Percentiles rank a stretch among this genome's conserved stretches.
phyloP scores from a whole-genome alignment of 306 rosid genomes.

The Datisca glomerata region DNA sequence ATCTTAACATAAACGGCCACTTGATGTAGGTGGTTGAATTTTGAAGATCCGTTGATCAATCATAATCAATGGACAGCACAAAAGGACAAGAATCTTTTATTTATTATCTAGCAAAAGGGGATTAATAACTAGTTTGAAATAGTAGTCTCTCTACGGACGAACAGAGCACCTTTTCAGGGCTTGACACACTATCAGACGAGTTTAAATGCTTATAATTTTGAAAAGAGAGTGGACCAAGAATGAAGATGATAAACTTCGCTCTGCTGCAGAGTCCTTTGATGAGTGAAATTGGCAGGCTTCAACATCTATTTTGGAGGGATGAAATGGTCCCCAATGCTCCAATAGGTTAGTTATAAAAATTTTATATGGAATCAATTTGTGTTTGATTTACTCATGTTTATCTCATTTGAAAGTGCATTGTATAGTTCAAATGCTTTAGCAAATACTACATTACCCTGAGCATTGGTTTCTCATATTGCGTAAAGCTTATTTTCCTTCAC shows the following conservation, averaged over 20 bases:
- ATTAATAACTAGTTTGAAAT: conserved; percentile 66
- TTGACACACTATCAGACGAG: conserved; percentile 87
- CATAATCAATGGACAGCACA: conserved; percentile 42
- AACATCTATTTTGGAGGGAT: conserved; percentile 73
- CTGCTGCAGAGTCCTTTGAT: conserved; percentile 56
- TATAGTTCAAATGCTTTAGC: not conserved
- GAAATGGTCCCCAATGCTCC: conserved; percentile 92
- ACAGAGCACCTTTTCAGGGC: conserved; percentile 89
- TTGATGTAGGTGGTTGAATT: conserved; percentile 75
- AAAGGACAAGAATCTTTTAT: conserved; percentile 69
- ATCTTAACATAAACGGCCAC: conserved; percentile 5
- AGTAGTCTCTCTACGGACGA: conserved; percentile 50
- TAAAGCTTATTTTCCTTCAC: not conserved
- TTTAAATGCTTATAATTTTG: conserved; percentile 67
- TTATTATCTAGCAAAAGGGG: conserved; percentile 46
- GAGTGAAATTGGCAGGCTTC: conserved; percentile 68
- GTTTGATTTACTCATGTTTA: no score
- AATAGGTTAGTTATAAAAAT: conserved; percentile 56
- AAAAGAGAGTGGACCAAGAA: conserved; percentile 89
- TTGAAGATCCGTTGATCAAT: conserved; percentile 86
- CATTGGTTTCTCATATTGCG: not conserved
- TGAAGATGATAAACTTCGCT: conserved; percentile 69
- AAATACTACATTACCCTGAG: no score
- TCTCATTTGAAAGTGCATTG: not conserved
- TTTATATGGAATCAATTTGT: not conserved